These are phyloP conservation scores for Sanghuangporus sanghuang DNA, from an alignment of 1,284 basidiomycete species.

Conservation along the genomic window DNA sequence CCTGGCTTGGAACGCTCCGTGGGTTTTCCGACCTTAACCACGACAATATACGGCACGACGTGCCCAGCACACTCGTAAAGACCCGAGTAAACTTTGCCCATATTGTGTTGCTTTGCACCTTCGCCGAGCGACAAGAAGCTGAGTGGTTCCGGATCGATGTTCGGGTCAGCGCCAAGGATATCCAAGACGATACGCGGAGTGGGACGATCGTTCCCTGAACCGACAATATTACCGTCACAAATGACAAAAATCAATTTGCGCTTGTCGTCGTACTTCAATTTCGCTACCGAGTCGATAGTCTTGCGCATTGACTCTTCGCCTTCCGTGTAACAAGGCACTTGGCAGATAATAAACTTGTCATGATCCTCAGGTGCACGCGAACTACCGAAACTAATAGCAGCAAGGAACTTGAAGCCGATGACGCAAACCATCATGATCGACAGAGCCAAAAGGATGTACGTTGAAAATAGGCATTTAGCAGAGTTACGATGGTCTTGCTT, in stretches of 20 bases:
- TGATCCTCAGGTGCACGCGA: slow-evolving; percentile 90
- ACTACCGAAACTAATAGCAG: slow-evolving; percentile 84
- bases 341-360: slow-evolving; percentile 98
- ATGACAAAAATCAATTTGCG: slow-evolving; percentile 92
- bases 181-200: slow-evolving; percentile 94
- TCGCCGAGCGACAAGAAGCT: slow-evolving; percentile 93
- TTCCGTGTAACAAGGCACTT: slow-evolving; percentile 98
- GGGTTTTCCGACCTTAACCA: slow-evolving; percentile 97
- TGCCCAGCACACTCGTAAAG: slow-evolving; percentile 93
- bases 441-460: slow-evolving; percentile 86
- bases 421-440: slow-evolving; percentile 93
- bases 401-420: slow-evolving; percentile 98
- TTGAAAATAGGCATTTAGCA: slow-evolving; percentile 86
- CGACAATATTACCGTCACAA: slow-evolving; percentile 98
- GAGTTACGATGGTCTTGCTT: slow-evolving; percentile 92
- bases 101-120: slow-evolving; percentile 95
- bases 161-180: slow-evolving; percentile 91
- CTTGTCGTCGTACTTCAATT: slow-evolving; percentile 97
- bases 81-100: slow-evolving; percentile 97
- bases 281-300: slow-evolving; percentile 93
- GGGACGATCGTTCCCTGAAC: slow-evolving; percentile 89
- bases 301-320: slow-evolving; percentile 82
- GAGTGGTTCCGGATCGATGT: slow-evolving; percentile 90
- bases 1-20: slow-evolving; percentile 90
- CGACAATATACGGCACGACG: slow-evolving; percentile 92